Evolutionary conservation across 768 basidiomycete genomes (phyloP), one percentile per base, ranked within the genome.

Genomic region (Lyophyllum decastes): DNA sequence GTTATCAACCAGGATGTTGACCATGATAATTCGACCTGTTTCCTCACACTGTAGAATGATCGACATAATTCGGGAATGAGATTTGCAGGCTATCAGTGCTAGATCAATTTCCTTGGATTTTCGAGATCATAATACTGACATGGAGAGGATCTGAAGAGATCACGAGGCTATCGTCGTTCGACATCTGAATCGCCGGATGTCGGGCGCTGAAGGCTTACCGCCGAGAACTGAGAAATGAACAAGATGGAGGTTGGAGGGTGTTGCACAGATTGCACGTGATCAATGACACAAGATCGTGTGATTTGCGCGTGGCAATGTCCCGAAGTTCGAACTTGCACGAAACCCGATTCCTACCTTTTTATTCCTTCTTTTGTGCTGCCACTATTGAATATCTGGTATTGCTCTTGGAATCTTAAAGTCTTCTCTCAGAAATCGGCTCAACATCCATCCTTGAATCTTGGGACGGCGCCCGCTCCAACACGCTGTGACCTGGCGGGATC

Each of bases 41-140:
- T 65, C 55, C 71, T 48, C 65, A 76, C 73, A 60, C 81, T 81
- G 74, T 95, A 95, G 72, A 95, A 95, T 6, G 85, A 83, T 44
- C 83, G 77, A 70, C 94, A 95, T 1, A 95, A 80, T 66, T 92
- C 90, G 30, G 90, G 90, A 52, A 95, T 95, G 60, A 95, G 80
- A 71, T 93, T 94, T n/a, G 94, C 94, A 19, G 94, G 93, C 87
- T 95, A 76, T 44, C n/a, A n/a, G n/a, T 51, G 47, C 43, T 30
- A 41, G 54, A 54, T 60, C 50, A 56, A 41, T 45, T 40, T 55
- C n/a, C 2, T 6, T 12, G 24, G 26, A 38, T n/a, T 4, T 17
- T n/a, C 30, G 26, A 53, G 11, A 25, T 46, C 19, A 41, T 16
- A 35, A 47, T 52, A 67, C 82, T 62, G 62, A 88, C 88, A 69